Evolutionary conservation across 139 green algal genomes (phyloP).

Genomic region (Chlorella sp.): DNA sequence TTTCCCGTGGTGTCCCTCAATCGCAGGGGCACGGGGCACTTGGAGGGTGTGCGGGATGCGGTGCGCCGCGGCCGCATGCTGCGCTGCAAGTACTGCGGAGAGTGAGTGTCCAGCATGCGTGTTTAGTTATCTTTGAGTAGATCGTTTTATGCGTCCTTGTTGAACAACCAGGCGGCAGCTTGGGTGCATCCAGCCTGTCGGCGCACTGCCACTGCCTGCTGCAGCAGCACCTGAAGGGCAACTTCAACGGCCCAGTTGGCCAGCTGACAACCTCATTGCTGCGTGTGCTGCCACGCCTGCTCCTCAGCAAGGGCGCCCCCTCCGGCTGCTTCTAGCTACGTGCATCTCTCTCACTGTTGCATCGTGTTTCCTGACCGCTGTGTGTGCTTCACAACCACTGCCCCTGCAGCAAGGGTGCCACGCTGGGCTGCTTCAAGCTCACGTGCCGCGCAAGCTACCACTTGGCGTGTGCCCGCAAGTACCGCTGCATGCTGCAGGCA

Average conservation of each 20-base stretch:
- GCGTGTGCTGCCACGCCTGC: not conserved
- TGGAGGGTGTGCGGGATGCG: constrained; percentile 58
- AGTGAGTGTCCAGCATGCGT: not conserved
- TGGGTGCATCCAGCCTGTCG: no score
- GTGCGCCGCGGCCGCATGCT: constrained; percentile 68
- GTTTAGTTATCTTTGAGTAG: not conserved
- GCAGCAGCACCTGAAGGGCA: no score
- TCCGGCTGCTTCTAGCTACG: no score
- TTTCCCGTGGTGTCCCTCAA: no score
- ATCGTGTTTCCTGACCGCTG: no score
- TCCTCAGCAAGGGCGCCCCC: no score
- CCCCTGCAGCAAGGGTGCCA: constrained; percentile 63
- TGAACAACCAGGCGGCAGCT: no score
- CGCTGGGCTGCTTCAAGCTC: constrained; percentile 74
- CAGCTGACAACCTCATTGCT: not conserved
- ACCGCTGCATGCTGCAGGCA: constrained; percentile 40
- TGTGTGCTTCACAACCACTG: not conserved
- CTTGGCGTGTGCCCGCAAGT: constrained; percentile 67
- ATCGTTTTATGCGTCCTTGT: no score
- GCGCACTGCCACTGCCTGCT: no score
- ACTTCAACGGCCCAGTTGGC: no score
- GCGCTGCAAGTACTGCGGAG: constrained; percentile 59
- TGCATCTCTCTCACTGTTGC: no score
- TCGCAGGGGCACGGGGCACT: constrained; percentile 36
- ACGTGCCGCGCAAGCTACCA: constrained; percentile 75